Evolutionary conservation across 345 rosid species (phyloP).

Genomic region (Reutealis trisperma): DNA sequence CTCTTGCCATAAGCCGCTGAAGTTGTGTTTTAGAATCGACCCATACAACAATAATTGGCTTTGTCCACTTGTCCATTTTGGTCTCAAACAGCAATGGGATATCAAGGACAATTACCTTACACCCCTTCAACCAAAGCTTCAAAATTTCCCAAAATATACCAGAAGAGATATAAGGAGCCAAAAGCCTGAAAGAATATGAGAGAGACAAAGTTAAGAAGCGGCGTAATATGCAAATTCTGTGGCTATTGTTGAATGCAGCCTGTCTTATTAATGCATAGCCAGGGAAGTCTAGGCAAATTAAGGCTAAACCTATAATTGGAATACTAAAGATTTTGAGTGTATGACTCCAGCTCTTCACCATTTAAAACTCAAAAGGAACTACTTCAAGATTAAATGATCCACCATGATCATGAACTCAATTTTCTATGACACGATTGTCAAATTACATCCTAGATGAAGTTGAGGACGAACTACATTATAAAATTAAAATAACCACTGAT

Average conservation of each 20-base stretch:
- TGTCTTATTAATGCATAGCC: neutral
- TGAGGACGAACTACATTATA: neutral
- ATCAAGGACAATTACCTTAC: conserved; percentile 71
- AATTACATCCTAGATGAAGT: neutral
- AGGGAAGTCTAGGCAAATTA: neutral
- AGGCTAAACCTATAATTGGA: neutral
- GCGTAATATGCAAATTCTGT: neutral
- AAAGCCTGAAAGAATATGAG: conserved; percentile 45
- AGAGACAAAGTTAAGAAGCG: conserved; percentile 2
- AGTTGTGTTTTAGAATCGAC: conserved; percentile 76
- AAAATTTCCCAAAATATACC: conserved; percentile 66
- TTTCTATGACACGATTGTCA: neutral
- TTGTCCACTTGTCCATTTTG: conserved; percentile 85
- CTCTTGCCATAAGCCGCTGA: conserved; percentile 72
- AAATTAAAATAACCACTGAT: too few relatives aligned
- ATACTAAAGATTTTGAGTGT: neutral
- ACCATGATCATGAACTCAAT: neutral
- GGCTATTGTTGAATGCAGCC: neutral
- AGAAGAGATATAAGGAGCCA: conserved; percentile 81
- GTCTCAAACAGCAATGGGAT: conserved; percentile 82
- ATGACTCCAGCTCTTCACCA: neutral
- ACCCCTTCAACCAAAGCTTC: conserved; percentile 73
- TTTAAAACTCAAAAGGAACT: neutral
- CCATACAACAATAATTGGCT: conserved; percentile 74
- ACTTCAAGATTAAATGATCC: neutral